Base-by-base conservation (phyloP, 2,329 filamentous ascomycete species). In the Alternaria ethzedia region DNA sequence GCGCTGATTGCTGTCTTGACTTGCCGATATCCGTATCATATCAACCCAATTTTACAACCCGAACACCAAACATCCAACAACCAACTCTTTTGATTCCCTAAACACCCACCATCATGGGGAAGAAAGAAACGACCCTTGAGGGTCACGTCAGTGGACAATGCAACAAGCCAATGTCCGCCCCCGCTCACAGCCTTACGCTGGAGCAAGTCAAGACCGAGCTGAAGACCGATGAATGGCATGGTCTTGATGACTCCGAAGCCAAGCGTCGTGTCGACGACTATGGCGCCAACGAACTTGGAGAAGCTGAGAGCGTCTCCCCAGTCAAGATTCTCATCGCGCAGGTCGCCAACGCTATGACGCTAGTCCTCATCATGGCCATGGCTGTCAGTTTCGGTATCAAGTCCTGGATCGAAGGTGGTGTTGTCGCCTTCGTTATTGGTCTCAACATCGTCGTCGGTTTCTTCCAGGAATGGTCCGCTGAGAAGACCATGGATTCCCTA, bases 291-390 rank as follows among this genome's bases (percentile, higher is more conserved):
- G 89, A 92, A 74, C 84, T 94, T 20, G 88, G 92, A 47, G 87
- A 92, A 20, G 89, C 86, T 20, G 88, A 86, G 26, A 87, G 87
- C 26, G 89, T 94, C 51, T 87, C 75, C 85, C 89, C 90, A 83
- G 89, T 85, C 72, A 94, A 90, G 71, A 92, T 94, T 45, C 81
- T 94, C 50, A 82, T 91, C 61, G 89, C 90, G 71, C 91, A 94
- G 77, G 79, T 93, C 21, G 87, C 89, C 75, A 94, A 94, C 83
- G 91, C 91, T 61, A 93, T 93, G 91, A 91, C 91, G 68, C 77
- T 91, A 78, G 89, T 89, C 6, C 75, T 84, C n/a, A 81, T 84
- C 36, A 70, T 84, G 59, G 83, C 81, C 30, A 84, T 84, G 83
- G 81, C 77, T 21, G 82, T 84, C 49, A 83, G 81, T 51, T 84